A percentile compares a stretch with the other conserved stretches of the same genome.
phyloP scores from a whole-genome alignment of 1,284 basidiomycete species.

The Agaricales sp. region DNA sequence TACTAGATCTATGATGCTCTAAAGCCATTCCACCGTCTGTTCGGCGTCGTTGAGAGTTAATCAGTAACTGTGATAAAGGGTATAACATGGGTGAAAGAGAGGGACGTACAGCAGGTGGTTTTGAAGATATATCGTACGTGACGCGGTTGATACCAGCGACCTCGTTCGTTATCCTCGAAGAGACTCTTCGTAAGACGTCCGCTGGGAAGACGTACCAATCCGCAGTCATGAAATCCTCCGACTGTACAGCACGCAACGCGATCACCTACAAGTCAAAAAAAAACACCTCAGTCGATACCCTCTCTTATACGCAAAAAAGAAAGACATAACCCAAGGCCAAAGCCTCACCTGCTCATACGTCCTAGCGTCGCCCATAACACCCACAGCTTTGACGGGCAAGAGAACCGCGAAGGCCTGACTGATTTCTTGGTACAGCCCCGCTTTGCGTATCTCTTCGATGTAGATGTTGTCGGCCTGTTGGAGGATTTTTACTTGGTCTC shows the following conservation, averaged over 20 bases:
- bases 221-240: constrained; percentile 97
- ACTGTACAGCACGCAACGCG: constrained; percentile 82
- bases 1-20: too few relatives aligned
- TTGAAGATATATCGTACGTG: constrained; percentile 94
- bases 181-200: constrained; percentile 84
- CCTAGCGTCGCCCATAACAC: constrained; percentile 94
- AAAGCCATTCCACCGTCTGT: not conserved
- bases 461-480: constrained; percentile 95
- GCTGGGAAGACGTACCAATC: constrained; percentile 96
- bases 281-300: constrained; percentile 1
- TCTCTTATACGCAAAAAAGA: not conserved
- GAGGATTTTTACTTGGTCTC: constrained; percentile 89
- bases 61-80: too few relatives aligned
- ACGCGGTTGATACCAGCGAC: constrained; percentile 90
- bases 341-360: constrained; percentile 87
- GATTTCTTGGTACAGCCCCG: constrained; percentile 89
- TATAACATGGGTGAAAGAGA: too few relatives aligned
- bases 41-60: too few relatives aligned
- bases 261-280: constrained; percentile 50
- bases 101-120: constrained; percentile 79
- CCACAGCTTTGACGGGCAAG: constrained; percentile 93
- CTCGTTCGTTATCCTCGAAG: constrained; percentile 97
- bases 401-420: constrained; percentile 97
- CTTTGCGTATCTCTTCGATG: constrained; percentile 94
- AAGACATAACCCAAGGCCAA: constrained; percentile 4